Conservation (phyloP, 352 stramenopile genomes). For the Blastocystis sp. region DNA sequence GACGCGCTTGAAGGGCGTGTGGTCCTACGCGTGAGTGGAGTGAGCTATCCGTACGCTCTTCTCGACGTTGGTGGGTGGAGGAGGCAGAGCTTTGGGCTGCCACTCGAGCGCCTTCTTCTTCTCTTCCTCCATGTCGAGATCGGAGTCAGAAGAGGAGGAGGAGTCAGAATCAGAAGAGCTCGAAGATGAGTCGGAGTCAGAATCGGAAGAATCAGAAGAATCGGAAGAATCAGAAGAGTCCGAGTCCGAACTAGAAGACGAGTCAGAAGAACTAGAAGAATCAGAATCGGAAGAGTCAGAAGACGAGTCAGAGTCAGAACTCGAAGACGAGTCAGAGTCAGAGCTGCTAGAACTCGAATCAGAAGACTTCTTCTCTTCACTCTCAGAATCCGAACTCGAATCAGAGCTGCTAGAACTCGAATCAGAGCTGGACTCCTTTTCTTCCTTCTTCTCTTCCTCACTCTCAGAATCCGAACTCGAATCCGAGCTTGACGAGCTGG, state of each 20-base stretch:
- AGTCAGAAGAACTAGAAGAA: slow-evolving; percentile 58
- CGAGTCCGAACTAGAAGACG: slow-evolving; percentile 63
- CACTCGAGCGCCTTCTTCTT: slow-evolving; percentile 77
- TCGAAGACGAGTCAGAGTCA: slow-evolving; percentile 71
- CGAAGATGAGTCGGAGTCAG: neutral
- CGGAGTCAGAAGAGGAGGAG: slow-evolving; percentile 27
- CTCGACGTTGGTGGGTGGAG: slow-evolving; percentile 83
- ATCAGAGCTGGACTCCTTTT: no score
- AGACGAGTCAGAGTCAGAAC: slow-evolving; percentile 72
- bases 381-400: neutral
- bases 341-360: slow-evolving; percentile 74
- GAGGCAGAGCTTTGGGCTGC: slow-evolving; percentile 80
- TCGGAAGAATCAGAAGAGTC: slow-evolving; percentile 76
- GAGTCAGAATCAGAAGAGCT: neutral
- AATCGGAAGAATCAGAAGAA: slow-evolving; percentile 76
- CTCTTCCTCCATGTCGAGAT: slow-evolving; percentile 66
- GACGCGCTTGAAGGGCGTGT: slow-evolving; percentile 95
- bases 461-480: neutral
- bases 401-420: neutral
- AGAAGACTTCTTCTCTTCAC: slow-evolving; percentile 75
- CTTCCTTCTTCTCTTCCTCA: no score
- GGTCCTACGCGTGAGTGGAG: slow-evolving; percentile 76
- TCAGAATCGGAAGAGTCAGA: slow-evolving; percentile 76
- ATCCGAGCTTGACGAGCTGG: neutral
- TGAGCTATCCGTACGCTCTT: slow-evolving; percentile 79